Conservation (phyloP, 257 asterid species). For the Plantago major region DNA sequence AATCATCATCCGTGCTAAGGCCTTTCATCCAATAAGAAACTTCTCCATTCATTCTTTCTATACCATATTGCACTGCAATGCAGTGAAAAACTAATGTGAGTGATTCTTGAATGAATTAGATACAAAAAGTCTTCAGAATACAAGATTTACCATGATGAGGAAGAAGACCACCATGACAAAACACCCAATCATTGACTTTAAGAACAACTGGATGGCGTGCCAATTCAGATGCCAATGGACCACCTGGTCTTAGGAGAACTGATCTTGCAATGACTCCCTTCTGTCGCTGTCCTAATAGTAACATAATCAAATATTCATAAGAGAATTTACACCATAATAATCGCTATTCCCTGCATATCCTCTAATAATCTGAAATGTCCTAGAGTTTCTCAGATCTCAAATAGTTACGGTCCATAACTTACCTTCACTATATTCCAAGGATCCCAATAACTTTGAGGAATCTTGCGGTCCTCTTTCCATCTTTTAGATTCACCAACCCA, state of each 20-base stretch:
- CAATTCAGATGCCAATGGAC: constrained; percentile 82
- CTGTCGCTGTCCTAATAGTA: constrained; percentile 91
- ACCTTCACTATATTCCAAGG: constrained; percentile 89
- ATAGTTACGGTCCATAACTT: constrained; percentile 28
- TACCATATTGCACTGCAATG: constrained; percentile 82
- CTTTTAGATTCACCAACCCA: constrained; percentile 60
- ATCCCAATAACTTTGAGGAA: constrained; percentile 57
- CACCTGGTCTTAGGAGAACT: constrained; percentile 83
- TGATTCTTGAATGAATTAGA: neutral
- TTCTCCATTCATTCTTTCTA: constrained; percentile 75
- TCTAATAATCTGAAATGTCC: neutral
- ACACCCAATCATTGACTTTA: constrained; percentile 87
- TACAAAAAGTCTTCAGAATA: neutral
- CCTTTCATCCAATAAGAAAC: constrained; percentile 93
- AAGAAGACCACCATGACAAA: constrained; percentile 97
- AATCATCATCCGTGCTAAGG: constrained; percentile 35
- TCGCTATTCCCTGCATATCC: neutral
- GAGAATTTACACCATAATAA: constrained; percentile 2
- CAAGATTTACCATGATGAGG: constrained; percentile 81
- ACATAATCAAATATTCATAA: constrained; percentile 14
- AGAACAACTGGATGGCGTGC: constrained; percentile 78
- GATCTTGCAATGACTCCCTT: constrained; percentile 93
- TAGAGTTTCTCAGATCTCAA: neutral
- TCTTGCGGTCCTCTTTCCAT: constrained; percentile 49
- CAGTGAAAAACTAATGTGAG: constrained; percentile 17